Base-by-base conservation (phyloP, 129 eudicot species). In the Pittosporum tobira region DNA sequence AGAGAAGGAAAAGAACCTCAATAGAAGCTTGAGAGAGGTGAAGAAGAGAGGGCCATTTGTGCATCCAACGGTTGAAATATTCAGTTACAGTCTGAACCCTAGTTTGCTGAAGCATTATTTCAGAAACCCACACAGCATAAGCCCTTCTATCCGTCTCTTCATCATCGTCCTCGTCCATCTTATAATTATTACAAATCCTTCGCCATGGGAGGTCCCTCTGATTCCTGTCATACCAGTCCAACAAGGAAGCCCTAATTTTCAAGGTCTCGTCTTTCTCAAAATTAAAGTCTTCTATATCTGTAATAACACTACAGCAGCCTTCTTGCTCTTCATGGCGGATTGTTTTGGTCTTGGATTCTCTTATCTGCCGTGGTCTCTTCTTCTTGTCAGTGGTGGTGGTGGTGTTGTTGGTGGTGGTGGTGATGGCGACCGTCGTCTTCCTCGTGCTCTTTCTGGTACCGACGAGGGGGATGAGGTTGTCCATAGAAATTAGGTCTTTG, bases 91-190 rank as follows among this genome's bases (percentile, higher is more conserved):
- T 83, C 48, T 79, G 83, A 71, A 91, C 98, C 78, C 90, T 81
- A 7, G 98, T 91, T 76, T 91, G 98, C 71, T 91, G 98, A 57
- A 91, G 86, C 98, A 91, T 91, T 27, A 91, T 82, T 62, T 91
- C 98, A 4, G 98, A 91, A 61, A 91, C 98, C 98, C 98, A 91
- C 11, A 91, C 98, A 12, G 85, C 96, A 65, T 91, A 91, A 6
- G 94, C 98, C 64, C 77, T 87, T 51, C 31, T 72, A 48, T 84
- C 96, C 5, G 51, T 71, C 5, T 57, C 77, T 3, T 56, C 79
- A 6, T 9, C 66, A 47, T 56, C 74, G 18, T n/a, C 61, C 7
- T 52, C 69, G 2, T 24, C 70, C 48, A 48, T 55, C 36, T 3
- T 8, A 51, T 27, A 22, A 5, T 13, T 42, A 23, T 16, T 57